Conservation (phyloP, 2,329 filamentous ascomycete genomes). For the Penicillium sp. region DNA sequence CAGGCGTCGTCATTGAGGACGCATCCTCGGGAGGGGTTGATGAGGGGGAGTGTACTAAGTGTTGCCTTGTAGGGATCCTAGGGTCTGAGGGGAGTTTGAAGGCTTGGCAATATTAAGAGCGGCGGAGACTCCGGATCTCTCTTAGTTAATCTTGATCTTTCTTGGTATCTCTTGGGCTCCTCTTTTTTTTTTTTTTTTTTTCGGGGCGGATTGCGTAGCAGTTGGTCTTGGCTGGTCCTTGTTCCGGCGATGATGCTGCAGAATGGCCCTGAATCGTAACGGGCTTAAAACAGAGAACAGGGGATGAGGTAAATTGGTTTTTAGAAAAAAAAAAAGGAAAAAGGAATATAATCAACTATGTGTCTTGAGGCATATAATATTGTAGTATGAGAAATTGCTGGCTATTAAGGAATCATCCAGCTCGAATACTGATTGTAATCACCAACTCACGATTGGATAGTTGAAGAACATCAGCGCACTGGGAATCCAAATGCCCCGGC, state of each 20-base stretch:
- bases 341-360: background rate
- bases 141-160: background rate
- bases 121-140: background rate
- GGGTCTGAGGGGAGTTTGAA: background rate
- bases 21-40: conserved; percentile 36
- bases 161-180: background rate
- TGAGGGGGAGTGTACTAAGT: background rate
- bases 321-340: background rate
- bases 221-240: conserved; percentile 18
- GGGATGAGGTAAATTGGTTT: background rate
- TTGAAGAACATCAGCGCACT: conserved; percentile 26
- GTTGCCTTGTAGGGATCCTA: background rate
- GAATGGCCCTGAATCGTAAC: conserved; percentile 1
- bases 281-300: background rate
- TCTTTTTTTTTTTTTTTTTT: background rate
- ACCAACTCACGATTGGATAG: conserved; percentile 15
- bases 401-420: background rate
- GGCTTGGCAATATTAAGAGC: conserved; percentile 14
- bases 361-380: background rate
- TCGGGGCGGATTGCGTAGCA: conserved; percentile 16
- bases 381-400: background rate
- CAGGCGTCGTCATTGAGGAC: conserved; percentile 67
- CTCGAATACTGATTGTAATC: conserved; percentile 8
- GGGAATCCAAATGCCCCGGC: conserved; percentile 18
- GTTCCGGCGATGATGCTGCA: conserved; percentile 1